phyloP scores from a whole-genome alignment of 106 monocot species.

The Acorus gramineus region DNA sequence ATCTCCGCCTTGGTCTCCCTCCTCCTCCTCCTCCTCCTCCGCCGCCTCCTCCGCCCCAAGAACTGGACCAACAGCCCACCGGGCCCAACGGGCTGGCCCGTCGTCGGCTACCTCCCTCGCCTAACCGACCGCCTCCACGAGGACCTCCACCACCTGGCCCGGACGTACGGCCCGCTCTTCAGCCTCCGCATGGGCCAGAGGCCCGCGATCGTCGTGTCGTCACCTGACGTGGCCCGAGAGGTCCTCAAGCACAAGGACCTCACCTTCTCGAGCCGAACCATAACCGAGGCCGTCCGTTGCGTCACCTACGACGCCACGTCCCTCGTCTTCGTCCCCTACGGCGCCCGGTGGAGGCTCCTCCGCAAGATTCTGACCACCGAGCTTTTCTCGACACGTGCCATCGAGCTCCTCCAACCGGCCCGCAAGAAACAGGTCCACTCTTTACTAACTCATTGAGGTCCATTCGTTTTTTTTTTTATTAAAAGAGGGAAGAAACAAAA shows the following conservation, averaged over 20 bases:
- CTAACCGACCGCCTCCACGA: slow-evolving; percentile 1
- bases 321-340: background rate
- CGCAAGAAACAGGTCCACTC: too few species aligned
- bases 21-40: too few species aligned
- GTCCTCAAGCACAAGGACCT: slow-evolving; percentile 3
- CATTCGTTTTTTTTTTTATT: too few species aligned
- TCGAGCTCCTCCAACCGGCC: too few species aligned
- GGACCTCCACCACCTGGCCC: background rate
- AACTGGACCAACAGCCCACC: too few species aligned
- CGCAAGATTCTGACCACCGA: slow-evolving; percentile 2
- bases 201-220: slow-evolving; percentile 4
- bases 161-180: slow-evolving; percentile 5
- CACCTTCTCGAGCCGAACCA: slow-evolving; percentile 3
- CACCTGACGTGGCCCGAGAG: background rate
- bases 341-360: slow-evolving; percentile 1
- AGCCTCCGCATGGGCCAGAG: slow-evolving; percentile 4
- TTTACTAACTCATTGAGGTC: too few species aligned
- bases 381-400: background rate
- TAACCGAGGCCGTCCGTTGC: background rate
- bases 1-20: too few species aligned
- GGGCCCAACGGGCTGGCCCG: too few species aligned
- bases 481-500: too few species aligned
- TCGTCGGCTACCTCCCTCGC: background rate
- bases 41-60: too few species aligned
- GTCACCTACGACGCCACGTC: background rate